phyloP scores from a whole-genome alignment of 2,329 filamentous ascomycete genomes.

The Aspergillus caelatus region DNA sequence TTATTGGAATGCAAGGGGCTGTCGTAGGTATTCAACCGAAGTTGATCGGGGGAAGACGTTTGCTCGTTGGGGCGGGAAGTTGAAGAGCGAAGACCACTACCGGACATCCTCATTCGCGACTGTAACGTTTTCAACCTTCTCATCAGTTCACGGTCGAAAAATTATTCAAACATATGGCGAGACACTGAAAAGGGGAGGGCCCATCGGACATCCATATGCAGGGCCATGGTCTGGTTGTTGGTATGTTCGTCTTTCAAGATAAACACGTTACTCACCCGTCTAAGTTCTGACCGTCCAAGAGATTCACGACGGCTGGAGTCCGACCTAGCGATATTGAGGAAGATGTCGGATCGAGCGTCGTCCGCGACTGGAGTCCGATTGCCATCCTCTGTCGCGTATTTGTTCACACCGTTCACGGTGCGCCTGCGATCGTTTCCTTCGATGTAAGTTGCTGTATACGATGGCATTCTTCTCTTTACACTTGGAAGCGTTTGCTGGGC shows the following conservation, averaged over 20 bases:
- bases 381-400: conserved; percentile 31
- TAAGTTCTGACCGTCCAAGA: conserved; percentile 40
- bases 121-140: conserved; percentile 22
- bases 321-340: conserved; percentile 50
- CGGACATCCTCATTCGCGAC: conserved; percentile 43
- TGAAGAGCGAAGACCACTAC: conserved; percentile 37
- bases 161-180: background rate
- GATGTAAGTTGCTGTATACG: conserved; percentile 33
- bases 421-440: conserved; percentile 32
- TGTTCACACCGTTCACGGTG: conserved; percentile 28
- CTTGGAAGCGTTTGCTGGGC: conserved; percentile 28
- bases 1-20: conserved; percentile 40
- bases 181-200: background rate
- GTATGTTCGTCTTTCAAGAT: background rate
- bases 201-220: background rate
- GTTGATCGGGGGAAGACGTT: conserved; percentile 41
- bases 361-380: conserved; percentile 39
- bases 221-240: background rate
- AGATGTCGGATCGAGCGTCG: conserved; percentile 45
- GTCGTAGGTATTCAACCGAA: conserved; percentile 33
- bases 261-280: conserved; percentile 36
- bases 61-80: conserved; percentile 35
- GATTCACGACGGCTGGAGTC: conserved; percentile 43
- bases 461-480: conserved; percentile 37
- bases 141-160: conserved; percentile 19